Base-by-base conservation (phyloP, 768 basidiomycete genomes). In the Daedalea quercina region DNA sequence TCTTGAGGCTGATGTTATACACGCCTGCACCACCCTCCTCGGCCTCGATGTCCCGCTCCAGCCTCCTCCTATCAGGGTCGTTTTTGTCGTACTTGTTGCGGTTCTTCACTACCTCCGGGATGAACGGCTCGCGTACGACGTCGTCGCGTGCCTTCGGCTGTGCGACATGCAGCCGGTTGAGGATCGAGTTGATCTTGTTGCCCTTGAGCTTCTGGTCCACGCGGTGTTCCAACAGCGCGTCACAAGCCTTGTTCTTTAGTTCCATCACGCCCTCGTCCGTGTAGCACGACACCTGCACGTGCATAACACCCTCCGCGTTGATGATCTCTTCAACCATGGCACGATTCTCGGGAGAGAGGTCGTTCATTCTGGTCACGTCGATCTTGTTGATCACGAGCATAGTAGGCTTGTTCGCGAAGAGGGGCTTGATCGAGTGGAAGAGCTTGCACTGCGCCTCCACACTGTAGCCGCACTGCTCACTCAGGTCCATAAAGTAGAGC, bases 361-460 rank as follows among this genome's bases (percentile, higher is more conserved):
- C 93, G 40, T 90, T 87, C 24, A 94, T 80, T 45, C 93, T 85
- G 61, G 75, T 87, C 54, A 98, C 85, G 65, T 99, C 96, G 61
- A 94, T 85, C 79, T 99, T 99, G 82, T 99, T 99, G 70, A 97
- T 85, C 62, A 97, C 94, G 33, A 99, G 84, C 53, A 99, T 62
- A 44, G 87, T 90, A 40, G 94, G 95, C 70, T 98, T 98, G 68
- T 87, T 87, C 49, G 78, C 75, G 71, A 99, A 99, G 45, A 99
- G 81, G 35, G 96, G 96, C 71, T 97, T 97, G 74, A 99, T 97
- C 47, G 96, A 98, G 69, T 97, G 90, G 83, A 94, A 98, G 58
- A 98, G 84, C 76, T 96, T 90, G 78, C 94, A 96, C 90, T 98
- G 94, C 41, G 95, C 96, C 71, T 96, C 96, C 56, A 98, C 79